These are phyloP conservation scores for Solanum pennellii DNA, from an alignment of 257 asterid genomes.

Conservation along the genomic window DNA sequence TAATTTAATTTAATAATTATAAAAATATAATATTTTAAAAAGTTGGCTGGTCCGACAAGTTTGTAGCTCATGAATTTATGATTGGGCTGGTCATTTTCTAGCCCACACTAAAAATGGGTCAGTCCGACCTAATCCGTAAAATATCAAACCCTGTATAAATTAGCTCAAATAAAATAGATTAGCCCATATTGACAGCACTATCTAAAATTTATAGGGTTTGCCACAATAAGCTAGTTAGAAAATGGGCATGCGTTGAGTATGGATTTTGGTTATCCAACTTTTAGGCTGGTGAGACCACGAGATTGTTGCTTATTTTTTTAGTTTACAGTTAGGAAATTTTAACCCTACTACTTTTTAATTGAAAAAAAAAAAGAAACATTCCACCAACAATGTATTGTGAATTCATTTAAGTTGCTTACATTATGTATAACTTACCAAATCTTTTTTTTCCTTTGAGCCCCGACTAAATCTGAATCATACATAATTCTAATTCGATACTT, in stretches of 20 bases:
- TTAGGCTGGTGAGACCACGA: not conserved
- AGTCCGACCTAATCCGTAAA: no score
- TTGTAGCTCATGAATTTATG: no score
- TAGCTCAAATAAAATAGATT: no score
- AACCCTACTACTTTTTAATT: not conserved
- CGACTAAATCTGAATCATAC: not conserved
- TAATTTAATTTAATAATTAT: no score
- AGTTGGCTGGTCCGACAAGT: no score
- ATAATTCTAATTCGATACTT: no score
- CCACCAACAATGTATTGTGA: not conserved
- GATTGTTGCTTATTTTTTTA: not conserved
- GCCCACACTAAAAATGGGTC: no score
- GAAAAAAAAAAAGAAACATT: not conserved
- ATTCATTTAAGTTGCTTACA: not conserved
- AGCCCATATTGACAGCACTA: no score
- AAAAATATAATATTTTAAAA: no score
- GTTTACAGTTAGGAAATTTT: not conserved
- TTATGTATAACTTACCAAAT: not conserved
- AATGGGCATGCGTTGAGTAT: not conserved
- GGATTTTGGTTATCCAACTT: not conserved
- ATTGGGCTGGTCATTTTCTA: no score
- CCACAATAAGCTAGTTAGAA: not conserved
- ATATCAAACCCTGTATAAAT: no score
- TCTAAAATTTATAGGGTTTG: not conserved
- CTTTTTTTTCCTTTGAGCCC: no score